Percentiles rank a stretch among this genome's conserved stretches.
Evolutionary conservation across 805 yeast species (phyloP).

Genomic region (Barnettozyma vustinii): DNA sequence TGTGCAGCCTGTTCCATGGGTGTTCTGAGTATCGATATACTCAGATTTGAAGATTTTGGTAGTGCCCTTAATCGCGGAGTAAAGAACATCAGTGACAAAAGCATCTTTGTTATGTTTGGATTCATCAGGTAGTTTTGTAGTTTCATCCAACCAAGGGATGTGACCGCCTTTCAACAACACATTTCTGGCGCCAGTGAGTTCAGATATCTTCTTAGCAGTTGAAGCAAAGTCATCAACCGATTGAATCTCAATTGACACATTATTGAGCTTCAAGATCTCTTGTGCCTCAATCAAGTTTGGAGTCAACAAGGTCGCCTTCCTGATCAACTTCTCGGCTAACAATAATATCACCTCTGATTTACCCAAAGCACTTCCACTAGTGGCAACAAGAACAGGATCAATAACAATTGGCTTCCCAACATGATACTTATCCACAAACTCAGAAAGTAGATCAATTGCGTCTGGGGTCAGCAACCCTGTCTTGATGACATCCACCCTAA

Average conservation of each 20-base stretch:
- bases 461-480: slow-evolving; percentile 70
- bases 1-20: slow-evolving; percentile 93
- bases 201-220: slow-evolving; percentile 36
- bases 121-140: slow-evolving; percentile 14
- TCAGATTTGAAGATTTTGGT: slow-evolving; percentile 43
- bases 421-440: slow-evolving; percentile 29
- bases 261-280: slow-evolving; percentile 31
- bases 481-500: slow-evolving; percentile 61
- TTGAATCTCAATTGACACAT: slow-evolving; percentile 23
- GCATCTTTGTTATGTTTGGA: slow-evolving; percentile 13
- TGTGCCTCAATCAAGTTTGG: slow-evolving; percentile 73
- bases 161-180: slow-evolving; percentile 83
- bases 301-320: slow-evolving; percentile 56
- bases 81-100: slow-evolving; percentile 50
- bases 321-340: slow-evolving; percentile 41
- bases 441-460: slow-evolving; percentile 43
- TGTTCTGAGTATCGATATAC: slow-evolving; percentile 42
- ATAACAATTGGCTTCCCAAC: slow-evolving; percentile 43
- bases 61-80: slow-evolving; percentile 33
- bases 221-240: slow-evolving; percentile 36
- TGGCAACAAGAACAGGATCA: slow-evolving; percentile 83
- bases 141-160: slow-evolving; percentile 35
- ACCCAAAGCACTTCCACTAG: slow-evolving; percentile 63
- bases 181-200: slow-evolving; percentile 38
- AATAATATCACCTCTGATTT: slow-evolving; percentile 39